Evolutionary conservation across 176 grass and related monocot species (phyloP).

Genomic region (Eleusine coracana): DNA sequence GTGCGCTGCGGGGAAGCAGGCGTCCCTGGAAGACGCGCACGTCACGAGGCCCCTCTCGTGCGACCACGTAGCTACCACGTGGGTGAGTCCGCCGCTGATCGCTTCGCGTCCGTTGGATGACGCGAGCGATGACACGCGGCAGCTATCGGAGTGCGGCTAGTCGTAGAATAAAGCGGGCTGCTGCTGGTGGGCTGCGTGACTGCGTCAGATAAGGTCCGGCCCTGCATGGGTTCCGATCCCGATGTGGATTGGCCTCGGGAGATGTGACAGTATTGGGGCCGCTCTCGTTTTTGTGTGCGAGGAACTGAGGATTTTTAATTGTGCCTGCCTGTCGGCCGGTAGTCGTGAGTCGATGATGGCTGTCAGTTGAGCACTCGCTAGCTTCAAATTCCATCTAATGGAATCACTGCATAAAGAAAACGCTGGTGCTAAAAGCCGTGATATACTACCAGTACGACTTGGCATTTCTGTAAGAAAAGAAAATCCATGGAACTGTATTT

Average conservation of each 20-base stretch:
- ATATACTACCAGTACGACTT: no score
- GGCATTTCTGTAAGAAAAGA: no score
- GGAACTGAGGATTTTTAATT: background rate
- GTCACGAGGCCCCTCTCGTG: slow-evolving; percentile 33
- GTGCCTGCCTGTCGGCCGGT: background rate
- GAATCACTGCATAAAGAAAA: background rate
- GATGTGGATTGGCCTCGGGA: slow-evolving; percentile 56
- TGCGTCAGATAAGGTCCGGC: slow-evolving; percentile 21
- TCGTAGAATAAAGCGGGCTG: background rate
- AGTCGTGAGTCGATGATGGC: background rate
- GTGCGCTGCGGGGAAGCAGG: background rate
- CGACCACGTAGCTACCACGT: slow-evolving; percentile 42
- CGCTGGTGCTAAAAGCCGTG: background rate
- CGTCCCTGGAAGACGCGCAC: slow-evolving; percentile 23
- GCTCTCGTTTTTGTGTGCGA: background rate
- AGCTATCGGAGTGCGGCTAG: background rate
- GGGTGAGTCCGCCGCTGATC: slow-evolving; percentile 2
- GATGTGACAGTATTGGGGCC: slow-evolving; percentile 6
- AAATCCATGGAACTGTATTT: background rate
- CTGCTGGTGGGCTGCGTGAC: slow-evolving; percentile 21
- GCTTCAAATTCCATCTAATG: background rate
- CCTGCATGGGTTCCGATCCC: slow-evolving; percentile 57
- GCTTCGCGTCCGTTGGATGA: slow-evolving; percentile 36
- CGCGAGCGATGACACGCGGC: background rate
- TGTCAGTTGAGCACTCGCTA: background rate